A percentile compares a stretch with the other conserved stretches of the same genome.
Evolutionary conservation across 2,329 filamentous ascomycete species (phyloP).

Genomic region (Conoideocrella luteorostrata): DNA sequence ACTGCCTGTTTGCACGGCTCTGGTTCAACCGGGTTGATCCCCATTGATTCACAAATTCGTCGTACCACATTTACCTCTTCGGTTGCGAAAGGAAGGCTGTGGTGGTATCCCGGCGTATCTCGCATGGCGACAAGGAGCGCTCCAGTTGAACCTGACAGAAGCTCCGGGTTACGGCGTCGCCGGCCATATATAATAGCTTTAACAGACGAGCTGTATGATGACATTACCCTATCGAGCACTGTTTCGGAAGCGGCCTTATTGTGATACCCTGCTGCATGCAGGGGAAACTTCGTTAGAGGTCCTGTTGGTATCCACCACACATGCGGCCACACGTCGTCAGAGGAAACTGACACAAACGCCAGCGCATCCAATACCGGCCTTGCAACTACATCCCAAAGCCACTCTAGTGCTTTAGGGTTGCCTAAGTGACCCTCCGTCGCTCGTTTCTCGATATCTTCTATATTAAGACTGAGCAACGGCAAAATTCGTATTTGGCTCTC

Average conservation of each 20-base stretch:
- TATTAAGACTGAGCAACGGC: too few species aligned
- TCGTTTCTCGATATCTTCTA: background rate
- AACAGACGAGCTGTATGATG: background rate
- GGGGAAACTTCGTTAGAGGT: background rate
- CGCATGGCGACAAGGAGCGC: background rate
- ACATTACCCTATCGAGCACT: background rate
- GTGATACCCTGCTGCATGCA: background rate
- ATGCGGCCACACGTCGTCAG: background rate
- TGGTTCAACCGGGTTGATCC: background rate
- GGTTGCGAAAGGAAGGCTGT: background rate
- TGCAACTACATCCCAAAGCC: background rate
- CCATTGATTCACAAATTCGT: background rate
- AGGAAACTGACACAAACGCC: background rate
- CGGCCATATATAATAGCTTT: background rate
- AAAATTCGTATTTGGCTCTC: too few species aligned
- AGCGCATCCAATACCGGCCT: background rate
- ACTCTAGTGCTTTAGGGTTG: background rate
- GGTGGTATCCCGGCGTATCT: background rate
- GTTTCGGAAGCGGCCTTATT: background rate
- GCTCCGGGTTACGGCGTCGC: background rate
- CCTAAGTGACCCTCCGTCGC: background rate
- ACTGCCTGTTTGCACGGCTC: background rate
- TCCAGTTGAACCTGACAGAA: background rate
- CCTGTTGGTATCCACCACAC: background rate
- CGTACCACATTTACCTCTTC: background rate